Conservation (phyloP, 805 yeast species). For the Ogataea nonfermentans region DNA sequence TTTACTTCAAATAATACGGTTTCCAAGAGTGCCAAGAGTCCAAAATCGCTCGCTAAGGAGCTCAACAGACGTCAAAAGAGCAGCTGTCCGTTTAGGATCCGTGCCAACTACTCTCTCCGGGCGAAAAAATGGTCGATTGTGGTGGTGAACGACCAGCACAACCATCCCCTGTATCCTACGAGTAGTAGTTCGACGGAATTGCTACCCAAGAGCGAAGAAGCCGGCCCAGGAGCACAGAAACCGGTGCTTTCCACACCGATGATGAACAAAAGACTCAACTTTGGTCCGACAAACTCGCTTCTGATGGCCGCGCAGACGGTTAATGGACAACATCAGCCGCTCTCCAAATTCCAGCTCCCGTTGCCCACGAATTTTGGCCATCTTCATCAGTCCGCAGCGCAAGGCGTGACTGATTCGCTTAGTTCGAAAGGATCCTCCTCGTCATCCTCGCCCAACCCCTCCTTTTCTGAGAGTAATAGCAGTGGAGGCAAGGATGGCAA, state of each 20-base stretch:
- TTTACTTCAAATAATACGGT: slow-evolving; percentile 8
- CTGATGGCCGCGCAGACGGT: slow-evolving; percentile 26
- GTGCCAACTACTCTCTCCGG: slow-evolving; percentile 59
- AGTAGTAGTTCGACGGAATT: slow-evolving; percentile 7
- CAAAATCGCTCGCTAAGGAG: slow-evolving; percentile 16
- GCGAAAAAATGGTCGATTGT: slow-evolving; percentile 58
- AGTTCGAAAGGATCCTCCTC: slow-evolving; percentile 24
- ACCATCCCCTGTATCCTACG: slow-evolving; percentile 44
- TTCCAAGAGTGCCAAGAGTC: slow-evolving; percentile 13
- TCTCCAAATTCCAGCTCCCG: slow-evolving; percentile 25
- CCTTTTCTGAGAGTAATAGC: slow-evolving; percentile 12
- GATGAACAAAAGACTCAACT: slow-evolving; percentile 14
- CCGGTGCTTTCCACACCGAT: slow-evolving; percentile 8
- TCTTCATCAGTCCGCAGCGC: slow-evolving; percentile 10
- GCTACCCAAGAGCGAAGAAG: slow-evolving; percentile 7
- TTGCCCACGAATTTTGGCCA: slow-evolving; percentile 23
- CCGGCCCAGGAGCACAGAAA: slow-evolving; percentile 8
- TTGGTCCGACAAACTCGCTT: slow-evolving; percentile 26
- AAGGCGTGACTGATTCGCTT: slow-evolving; percentile 11
- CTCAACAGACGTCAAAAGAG: slow-evolving; percentile 27
- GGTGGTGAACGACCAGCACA: slow-evolving; percentile 57
- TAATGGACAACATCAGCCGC: slow-evolving; percentile 14
- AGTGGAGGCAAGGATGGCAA: slow-evolving; percentile 6
- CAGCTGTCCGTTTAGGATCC: slow-evolving; percentile 58
- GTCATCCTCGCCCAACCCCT: slow-evolving; percentile 21